Percentiles rank a stretch among this genome's conserved stretches.
phyloP scores from a whole-genome alignment of 306 rosid species.

The Datisca glomerata region DNA sequence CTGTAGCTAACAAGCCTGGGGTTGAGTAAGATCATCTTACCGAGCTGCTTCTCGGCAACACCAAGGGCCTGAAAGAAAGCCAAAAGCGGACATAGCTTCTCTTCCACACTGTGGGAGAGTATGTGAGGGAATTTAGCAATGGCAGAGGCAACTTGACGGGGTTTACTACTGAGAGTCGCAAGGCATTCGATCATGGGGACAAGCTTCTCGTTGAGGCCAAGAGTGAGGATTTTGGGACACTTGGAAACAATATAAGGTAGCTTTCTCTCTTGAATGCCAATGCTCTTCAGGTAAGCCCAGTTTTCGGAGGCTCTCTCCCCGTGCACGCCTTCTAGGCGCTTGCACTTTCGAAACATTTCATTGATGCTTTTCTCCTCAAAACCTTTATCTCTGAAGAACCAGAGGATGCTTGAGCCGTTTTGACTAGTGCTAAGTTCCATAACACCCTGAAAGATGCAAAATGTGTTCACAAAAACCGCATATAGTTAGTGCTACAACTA shows the following conservation, averaged over 20 bases:
- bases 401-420: slow-evolving; percentile 49
- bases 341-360: slow-evolving; percentile 59
- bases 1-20: slow-evolving; percentile 93
- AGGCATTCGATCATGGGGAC: slow-evolving; percentile 81
- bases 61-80: slow-evolving; percentile 80
- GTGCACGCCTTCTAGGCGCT: slow-evolving; percentile 49
- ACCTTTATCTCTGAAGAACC: slow-evolving; percentile 88
- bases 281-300: slow-evolving; percentile 60
- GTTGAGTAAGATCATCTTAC: slow-evolving; percentile 63
- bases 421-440: slow-evolving; percentile 42
- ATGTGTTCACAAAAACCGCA: no score
- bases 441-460: slow-evolving; percentile 18
- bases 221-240: slow-evolving; percentile 70
- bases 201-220: slow-evolving; percentile 72
- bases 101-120: slow-evolving; percentile 70
- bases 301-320: slow-evolving; percentile 64
- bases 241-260: slow-evolving; percentile 69
- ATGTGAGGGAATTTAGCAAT: slow-evolving; percentile 72
- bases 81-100: slow-evolving; percentile 91
- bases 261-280: slow-evolving; percentile 82
- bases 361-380: slow-evolving; percentile 69
- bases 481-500: no score
- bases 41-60: slow-evolving; percentile 67
- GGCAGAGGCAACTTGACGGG: slow-evolving; percentile 60
- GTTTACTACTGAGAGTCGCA: slow-evolving; percentile 53